Conservation (phyloP, 2,329 filamentous ascomycete species). For the Colletotrichum horii region DNA sequence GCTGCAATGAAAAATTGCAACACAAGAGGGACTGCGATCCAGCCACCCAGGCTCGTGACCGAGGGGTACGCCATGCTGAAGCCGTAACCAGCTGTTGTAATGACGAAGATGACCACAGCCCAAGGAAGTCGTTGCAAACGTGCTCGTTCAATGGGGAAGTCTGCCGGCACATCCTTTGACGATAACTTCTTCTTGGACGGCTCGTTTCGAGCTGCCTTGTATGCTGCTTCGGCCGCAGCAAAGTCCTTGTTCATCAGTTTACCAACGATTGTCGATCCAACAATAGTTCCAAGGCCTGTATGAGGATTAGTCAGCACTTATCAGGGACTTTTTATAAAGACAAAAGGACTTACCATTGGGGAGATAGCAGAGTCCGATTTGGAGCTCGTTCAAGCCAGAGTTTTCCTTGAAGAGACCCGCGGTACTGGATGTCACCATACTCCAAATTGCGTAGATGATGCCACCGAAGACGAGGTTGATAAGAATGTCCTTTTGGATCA, state of each 20-base stretch:
- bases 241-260: conserved; percentile 44
- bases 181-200: conserved; percentile 28
- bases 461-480: conserved; percentile 45
- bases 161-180: conserved; percentile 28
- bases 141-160: conserved; percentile 49
- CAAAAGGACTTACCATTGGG: conserved; percentile 26
- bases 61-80: conserved; percentile 29
- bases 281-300: conserved; percentile 40
- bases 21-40: conserved; percentile 29
- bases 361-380: conserved; percentile 28
- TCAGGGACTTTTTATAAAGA: rapidly evolving
- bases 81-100: conserved; percentile 43
- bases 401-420: conserved; percentile 36
- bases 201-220: conserved; percentile 5
- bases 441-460: conserved; percentile 44
- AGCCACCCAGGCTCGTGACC: conserved; percentile 21
- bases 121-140: conserved; percentile 43
- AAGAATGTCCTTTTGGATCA: conserved; percentile 47
- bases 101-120: conserved; percentile 29
- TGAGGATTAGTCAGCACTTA: background rate
- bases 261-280: conserved; percentile 44
- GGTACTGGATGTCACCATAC: conserved; percentile 51
- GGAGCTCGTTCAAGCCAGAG: conserved; percentile 26
- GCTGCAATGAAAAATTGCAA: conserved; percentile 40
- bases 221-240: conserved; percentile 23